These are phyloP conservation scores for Besnoitia besnoiti DNA, from an alignment of 169 alveolate species.

Conservation along the genomic window DNA sequence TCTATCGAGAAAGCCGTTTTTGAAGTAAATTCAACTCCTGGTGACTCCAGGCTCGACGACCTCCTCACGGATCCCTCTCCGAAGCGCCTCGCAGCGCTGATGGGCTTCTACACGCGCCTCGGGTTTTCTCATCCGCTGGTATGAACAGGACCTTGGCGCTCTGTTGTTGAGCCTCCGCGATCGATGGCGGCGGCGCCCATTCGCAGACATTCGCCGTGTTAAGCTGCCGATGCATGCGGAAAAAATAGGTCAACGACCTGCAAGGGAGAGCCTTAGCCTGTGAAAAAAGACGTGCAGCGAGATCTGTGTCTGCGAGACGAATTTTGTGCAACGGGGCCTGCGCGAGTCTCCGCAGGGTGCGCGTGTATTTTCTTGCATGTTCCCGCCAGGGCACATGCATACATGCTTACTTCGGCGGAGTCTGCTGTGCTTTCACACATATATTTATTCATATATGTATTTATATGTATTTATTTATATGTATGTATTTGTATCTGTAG, in stretches of 20 bases:
- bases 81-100: not conserved
- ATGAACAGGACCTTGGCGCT: not conserved
- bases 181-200: not conserved
- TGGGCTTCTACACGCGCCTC: not conserved
- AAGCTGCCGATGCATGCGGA: not conserved
- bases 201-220: not conserved
- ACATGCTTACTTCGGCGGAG: too few species aligned
- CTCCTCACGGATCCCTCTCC: not conserved
- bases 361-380: too few species aligned
- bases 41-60: constrained; percentile 36
- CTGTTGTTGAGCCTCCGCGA: not conserved
- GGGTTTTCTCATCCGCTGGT: constrained; percentile 4
- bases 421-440: not conserved
- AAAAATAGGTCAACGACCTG: not conserved
- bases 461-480: not conserved
- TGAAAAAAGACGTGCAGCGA: not conserved
- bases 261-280: not conserved
- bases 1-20: too few species aligned
- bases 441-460: not conserved
- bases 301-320: too few species aligned
- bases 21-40: too few species aligned
- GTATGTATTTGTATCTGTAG: not conserved
- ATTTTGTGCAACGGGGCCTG: too few species aligned
- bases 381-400: too few species aligned
- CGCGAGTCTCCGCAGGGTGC: too few species aligned